phyloP scores from a whole-genome alignment of 1,284 basidiomycete species.

The Sanguinoderma infundibulare region DNA sequence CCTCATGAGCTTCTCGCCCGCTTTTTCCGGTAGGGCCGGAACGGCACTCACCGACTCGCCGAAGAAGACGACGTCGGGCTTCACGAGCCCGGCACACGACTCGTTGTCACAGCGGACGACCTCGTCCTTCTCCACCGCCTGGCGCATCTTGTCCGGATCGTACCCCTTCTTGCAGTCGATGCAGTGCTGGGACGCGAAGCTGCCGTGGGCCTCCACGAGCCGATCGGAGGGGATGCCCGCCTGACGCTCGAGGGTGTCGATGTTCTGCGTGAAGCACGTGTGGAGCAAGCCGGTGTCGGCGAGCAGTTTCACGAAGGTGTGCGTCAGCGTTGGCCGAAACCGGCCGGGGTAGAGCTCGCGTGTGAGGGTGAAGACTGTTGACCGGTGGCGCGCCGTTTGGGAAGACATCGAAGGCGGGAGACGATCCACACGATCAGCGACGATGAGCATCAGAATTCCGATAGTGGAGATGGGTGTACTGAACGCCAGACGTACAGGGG shows the following conservation, averaged over 20 bases:
- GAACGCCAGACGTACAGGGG: slow-evolving; percentile 59
- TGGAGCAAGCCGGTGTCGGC: slow-evolving; percentile 66
- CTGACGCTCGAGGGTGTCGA: slow-evolving; percentile 91
- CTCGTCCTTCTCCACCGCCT: slow-evolving; percentile 57
- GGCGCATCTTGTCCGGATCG: slow-evolving; percentile 69
- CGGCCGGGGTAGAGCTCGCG: slow-evolving; percentile 90
- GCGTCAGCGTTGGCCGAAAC: slow-evolving; percentile 87
- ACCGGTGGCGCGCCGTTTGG: background rate
- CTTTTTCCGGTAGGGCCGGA: background rate
- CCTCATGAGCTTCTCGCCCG: background rate
- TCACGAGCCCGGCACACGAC: slow-evolving; percentile 74
- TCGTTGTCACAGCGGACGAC: slow-evolving; percentile 67
- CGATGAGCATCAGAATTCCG: background rate
- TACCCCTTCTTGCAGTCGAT: slow-evolving; percentile 68
- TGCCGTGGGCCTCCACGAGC: slow-evolving; percentile 95
- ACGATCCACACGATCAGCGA: background rate
- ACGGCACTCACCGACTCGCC: slow-evolving; percentile 69
- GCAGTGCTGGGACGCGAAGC: slow-evolving; percentile 84
- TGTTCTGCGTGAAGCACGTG: slow-evolving; percentile 87
- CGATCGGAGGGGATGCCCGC: slow-evolving; percentile 78
- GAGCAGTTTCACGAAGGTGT: slow-evolving; percentile 88
- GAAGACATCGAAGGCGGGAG: background rate
- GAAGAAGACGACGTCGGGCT: slow-evolving; percentile 94
- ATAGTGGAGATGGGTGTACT: background rate
- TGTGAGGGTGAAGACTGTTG: slow-evolving; percentile 82